These are phyloP conservation scores for Ascocoryne sarcoides DNA, from an alignment of 2,329 filamentous ascomycete species.

Conservation along the genomic window DNA sequence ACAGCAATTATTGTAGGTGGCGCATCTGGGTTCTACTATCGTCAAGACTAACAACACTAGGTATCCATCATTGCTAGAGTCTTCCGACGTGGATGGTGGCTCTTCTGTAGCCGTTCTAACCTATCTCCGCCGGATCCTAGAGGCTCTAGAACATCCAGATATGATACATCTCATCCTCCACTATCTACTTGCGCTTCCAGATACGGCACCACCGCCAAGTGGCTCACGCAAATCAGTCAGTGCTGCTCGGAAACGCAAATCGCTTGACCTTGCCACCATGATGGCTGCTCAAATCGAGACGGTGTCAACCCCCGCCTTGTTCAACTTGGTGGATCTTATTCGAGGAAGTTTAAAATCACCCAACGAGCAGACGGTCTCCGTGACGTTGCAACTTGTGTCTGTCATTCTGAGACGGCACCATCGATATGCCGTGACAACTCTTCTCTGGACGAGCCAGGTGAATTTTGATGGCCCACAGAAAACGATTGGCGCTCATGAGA, in stretches of 20 bases:
- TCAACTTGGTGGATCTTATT: slow-evolving; percentile 87
- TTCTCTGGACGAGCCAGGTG: slow-evolving; percentile 59
- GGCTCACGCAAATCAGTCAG: slow-evolving; percentile 45
- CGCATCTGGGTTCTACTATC: too few species aligned
- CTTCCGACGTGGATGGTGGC: slow-evolving; percentile 91
- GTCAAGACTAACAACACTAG: too few species aligned
- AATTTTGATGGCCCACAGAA: slow-evolving; percentile 46
- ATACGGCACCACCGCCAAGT: slow-evolving; percentile 31
- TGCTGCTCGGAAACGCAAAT: slow-evolving; percentile 73
- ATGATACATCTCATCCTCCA: slow-evolving; percentile 90
- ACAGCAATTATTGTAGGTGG: slow-evolving; percentile 75
- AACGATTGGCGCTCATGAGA: slow-evolving; percentile 65
- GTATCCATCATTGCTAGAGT: slow-evolving; percentile 92
- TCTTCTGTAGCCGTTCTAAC: slow-evolving; percentile 94
- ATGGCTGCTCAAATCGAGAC: slow-evolving; percentile 66
- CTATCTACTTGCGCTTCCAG: slow-evolving; percentile 79
- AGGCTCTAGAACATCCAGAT: slow-evolving; percentile 85
- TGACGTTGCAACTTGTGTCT: slow-evolving; percentile 79
- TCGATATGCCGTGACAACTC: slow-evolving; percentile 69
- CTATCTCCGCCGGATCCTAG: slow-evolving; percentile 82
- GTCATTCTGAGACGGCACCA: slow-evolving; percentile 83
- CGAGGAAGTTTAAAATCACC: slow-evolving; percentile 74
- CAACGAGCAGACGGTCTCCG: slow-evolving; percentile 81
- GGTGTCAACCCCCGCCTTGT: slow-evolving; percentile 72
- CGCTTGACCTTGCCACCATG: slow-evolving; percentile 76